A percentile compares a stretch with the other conserved stretches of the same genome.
phyloP scores from a whole-genome alignment of 148 eudicot genomes.

The Fagopyrum esculentum region DNA sequence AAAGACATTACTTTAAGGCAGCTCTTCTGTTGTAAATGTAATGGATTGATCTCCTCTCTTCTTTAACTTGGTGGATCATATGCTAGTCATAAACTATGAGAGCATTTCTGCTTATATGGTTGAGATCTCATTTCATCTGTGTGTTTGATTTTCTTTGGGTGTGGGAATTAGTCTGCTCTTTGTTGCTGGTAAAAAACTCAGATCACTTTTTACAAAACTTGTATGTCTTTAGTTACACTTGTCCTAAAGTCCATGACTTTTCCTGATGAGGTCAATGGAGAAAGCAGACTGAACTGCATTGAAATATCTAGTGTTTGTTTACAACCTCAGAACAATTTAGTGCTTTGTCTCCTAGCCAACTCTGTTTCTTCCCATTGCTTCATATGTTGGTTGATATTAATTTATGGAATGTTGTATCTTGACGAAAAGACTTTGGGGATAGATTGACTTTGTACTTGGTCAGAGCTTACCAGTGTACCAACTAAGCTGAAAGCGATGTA shows the following conservation, averaged over 20 bases:
- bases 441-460: neutral
- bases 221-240: too few relatives aligned
- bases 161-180: neutral
- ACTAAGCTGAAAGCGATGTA: neutral
- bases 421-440: neutral
- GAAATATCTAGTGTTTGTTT: neutral
- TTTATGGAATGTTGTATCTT: neutral
- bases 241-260: too few relatives aligned
- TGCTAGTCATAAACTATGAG: slow-evolving; percentile 3
- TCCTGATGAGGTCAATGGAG: neutral
- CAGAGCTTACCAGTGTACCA: neutral
- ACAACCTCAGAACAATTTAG: neutral
- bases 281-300: neutral
- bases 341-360: neutral
- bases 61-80: neutral
- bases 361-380: neutral
- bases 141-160: neutral
- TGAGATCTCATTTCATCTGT: neutral
- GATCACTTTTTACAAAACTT: neutral
- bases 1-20: neutral
- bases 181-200: neutral
- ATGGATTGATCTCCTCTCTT: neutral
- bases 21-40: neutral
- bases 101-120: neutral
- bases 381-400: neutral